Evolutionary conservation across 805 yeast species (phyloP), one percentile per base, ranked within the genome.

Genomic region (Yarrowia sp.): DNA sequence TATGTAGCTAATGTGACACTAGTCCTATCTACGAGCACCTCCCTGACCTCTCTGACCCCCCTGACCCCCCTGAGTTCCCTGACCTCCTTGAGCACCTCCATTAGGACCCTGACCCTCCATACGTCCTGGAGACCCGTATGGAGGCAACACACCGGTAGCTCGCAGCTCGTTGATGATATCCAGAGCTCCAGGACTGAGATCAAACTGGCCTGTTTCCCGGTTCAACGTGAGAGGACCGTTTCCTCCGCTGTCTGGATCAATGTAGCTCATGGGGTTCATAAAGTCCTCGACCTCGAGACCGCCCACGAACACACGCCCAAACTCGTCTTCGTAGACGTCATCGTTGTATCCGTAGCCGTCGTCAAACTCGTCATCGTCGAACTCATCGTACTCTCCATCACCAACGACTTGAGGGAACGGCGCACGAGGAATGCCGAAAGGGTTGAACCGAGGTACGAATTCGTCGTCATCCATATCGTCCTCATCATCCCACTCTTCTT

Each of bases 241-340:
- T 12, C 39, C 55, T 34, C 55, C 55, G 10, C 24, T 33, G 7
- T 49, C 39, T 6, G 39, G 55, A 49, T 49, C 55, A 33, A 52
- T 34, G 56, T 15, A 50, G 40, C n/a, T 50, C 43, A 36, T 36
- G 33, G 58, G 55, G 24, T 49, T 49, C 39, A 34, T 49, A 14
- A 52, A 52, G 13, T 52, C 58, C n/a, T 52, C 58, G 3, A 6
- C 40, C 9, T 53, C 60, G 14, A 50, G 30, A 12, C 56, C 42
- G 10, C 13, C 42, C 15, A 50, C 30, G 13, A 50, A 50, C 15
- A 9, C 42, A 4, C 56, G 56, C 6, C 56, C 42, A 34, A 17
- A 19, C 30, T 58, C 50, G 12, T 58, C 50, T 17, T 58, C 64
- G n/a, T 42, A 30, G 12, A 17, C 38, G 4, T 17, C 40, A 17